Evolutionary conservation across 1,284 basidiomycete species (phyloP), one percentile per base, ranked within the genome.

Genomic region (Anthracocystis walkeri): DNA sequence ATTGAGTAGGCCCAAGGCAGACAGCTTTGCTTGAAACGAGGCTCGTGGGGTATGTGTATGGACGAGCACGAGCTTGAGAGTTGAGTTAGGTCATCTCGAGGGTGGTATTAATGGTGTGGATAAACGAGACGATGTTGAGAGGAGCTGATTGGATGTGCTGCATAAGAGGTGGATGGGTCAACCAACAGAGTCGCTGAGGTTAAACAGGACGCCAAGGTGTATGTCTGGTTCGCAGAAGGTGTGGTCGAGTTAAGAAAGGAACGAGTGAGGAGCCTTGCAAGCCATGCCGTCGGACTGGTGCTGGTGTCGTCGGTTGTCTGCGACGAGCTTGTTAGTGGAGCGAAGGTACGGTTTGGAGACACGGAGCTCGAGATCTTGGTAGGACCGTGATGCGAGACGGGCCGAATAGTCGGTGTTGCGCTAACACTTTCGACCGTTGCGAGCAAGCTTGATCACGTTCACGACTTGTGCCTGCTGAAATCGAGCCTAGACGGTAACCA

Each of bases 71-170:
- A 38, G 35, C 12, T 16, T 18, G 7, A 41, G 2, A 35, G 7
- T n/a, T 40, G 33, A 29, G 35, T 31, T 58, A 58, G 56, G 56
- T 40, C 56, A 58, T 58, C 29, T 46, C 54, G 54, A 56, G 11
- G 21, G 0, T 14, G 44, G 11, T 31, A 27, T n/a, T n/a, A n/a
- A n/a, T n/a, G n/a, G n/a, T n/a, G n/a, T n/a, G n/a, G n/a, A n/a
- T n/a, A n/a, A n/a, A n/a, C n/a, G 12, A 27, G 49, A 35, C 8
- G 31, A 50, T 51, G 23, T 38, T 21, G 31, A 38, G 10, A n/a
- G 49, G 8, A 11, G 35, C 16, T 20, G 7, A 31, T 33, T 16
- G 49, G 6, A 8, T 21, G 21, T 20, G n/a, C 31, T 23, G 49
- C 12, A 31, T 21, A 35, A 14, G 31, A 50, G 6, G 25, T 25